These are phyloP conservation scores for Diplosphaera chodatii DNA, from an alignment of 139 green algal genomes.

Conservation along the genomic window DNA sequence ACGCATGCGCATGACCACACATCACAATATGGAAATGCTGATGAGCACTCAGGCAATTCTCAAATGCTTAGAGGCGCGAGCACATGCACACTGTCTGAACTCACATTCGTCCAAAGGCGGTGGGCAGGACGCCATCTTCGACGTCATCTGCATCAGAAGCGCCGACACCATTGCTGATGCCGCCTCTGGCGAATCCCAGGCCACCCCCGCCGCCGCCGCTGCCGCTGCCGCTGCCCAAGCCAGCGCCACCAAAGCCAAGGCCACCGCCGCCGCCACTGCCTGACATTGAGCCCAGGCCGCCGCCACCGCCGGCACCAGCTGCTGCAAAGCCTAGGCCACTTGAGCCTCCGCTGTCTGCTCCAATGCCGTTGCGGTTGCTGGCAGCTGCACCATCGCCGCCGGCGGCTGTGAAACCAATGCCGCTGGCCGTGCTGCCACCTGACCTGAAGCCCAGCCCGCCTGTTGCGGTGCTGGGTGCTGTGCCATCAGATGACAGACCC, in stretches of 20 bases:
- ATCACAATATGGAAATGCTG: too few relatives aligned
- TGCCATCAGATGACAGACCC: too few relatives aligned
- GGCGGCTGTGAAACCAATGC: background rate
- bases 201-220: slow-evolving; percentile 15
- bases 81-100: too few relatives aligned
- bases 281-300: slow-evolving; percentile 16
- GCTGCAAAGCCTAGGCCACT: too few relatives aligned
- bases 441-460: slow-evolving; percentile 7
- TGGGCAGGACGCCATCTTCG: slow-evolving; percentile 57
- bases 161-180: background rate
- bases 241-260: slow-evolving; percentile 6
- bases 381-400: slow-evolving; percentile 4
- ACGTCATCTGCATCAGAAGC: slow-evolving; percentile 26
- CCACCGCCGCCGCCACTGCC: slow-evolving; percentile 7
- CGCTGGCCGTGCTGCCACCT: slow-evolving; percentile 1
- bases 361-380: background rate
- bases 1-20: too few relatives aligned
- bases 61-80: too few relatives aligned
- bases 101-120: slow-evolving; percentile 61
- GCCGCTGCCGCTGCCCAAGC: background rate
- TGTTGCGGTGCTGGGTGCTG: too few relatives aligned
- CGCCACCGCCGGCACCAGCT: too few relatives aligned
- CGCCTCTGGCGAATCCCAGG: slow-evolving; percentile 26
- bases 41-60: too few relatives aligned
- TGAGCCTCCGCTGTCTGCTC: too few relatives aligned